These are phyloP conservation scores for Penicillium janthinellum DNA, from an alignment of 2,329 filamentous ascomycete genomes.

Conservation along the genomic window DNA sequence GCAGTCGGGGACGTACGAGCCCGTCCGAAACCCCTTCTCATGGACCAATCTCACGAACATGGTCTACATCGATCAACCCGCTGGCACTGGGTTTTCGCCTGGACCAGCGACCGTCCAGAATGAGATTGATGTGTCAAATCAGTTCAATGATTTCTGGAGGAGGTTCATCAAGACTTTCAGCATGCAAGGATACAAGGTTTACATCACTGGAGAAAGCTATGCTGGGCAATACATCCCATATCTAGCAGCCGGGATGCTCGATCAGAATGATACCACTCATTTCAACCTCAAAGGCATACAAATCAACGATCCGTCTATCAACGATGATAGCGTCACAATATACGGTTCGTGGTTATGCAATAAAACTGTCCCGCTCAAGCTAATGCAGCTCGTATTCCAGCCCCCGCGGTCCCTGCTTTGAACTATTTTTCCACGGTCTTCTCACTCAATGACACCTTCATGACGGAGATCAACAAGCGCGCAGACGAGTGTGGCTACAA, in stretches of 20 bases:
- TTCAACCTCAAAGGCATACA: slow-evolving; percentile 69
- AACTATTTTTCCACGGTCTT: slow-evolving; percentile 46
- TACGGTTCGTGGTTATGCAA: slow-evolving; percentile 41
- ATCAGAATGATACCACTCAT: slow-evolving; percentile 65
- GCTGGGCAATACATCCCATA: slow-evolving; percentile 71
- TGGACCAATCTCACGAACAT: slow-evolving; percentile 76
- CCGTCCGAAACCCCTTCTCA: slow-evolving; percentile 66
- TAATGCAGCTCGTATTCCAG: slow-evolving; percentile 17
- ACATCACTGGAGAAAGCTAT: slow-evolving; percentile 73
- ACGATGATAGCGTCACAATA: slow-evolving; percentile 53
- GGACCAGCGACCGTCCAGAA: slow-evolving; percentile 65
- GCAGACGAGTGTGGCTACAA: slow-evolving; percentile 50
- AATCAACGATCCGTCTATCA: slow-evolving; percentile 71
- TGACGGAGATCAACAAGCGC: slow-evolving; percentile 40
- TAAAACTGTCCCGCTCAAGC: background rate
- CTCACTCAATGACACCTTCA: slow-evolving; percentile 45
- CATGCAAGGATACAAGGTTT: slow-evolving; percentile 69
- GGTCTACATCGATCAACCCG: slow-evolving; percentile 57
- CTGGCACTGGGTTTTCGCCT: slow-evolving; percentile 68
- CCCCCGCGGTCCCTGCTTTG: slow-evolving; percentile 45
- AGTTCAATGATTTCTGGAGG: slow-evolving; percentile 77
- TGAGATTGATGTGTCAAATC: slow-evolving; percentile 67
- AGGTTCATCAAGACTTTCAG: slow-evolving; percentile 72
- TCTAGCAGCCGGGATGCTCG: slow-evolving; percentile 72
- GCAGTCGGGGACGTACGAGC: slow-evolving; percentile 68